Base-by-base conservation (phyloP, 108 stramenopile genomes). In the Conticribra guillardii region DNA sequence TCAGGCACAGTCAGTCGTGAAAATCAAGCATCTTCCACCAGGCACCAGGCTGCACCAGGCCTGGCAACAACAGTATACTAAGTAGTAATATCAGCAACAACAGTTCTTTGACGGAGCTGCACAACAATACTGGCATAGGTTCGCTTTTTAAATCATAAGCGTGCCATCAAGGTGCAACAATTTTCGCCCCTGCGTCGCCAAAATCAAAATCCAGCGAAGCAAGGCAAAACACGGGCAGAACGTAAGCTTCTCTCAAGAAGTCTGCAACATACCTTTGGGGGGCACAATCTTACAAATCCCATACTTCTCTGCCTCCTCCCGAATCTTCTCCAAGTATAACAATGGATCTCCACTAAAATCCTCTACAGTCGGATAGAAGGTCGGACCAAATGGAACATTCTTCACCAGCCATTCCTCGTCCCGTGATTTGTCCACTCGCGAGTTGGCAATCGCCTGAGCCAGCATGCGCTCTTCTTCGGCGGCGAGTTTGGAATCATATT, bases 261-360 rank as follows among this genome's bases (percentile, higher is more conserved):
- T 31, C 47, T 52, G 27, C 37, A 16, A 31, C 48, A 64, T 96
- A 34, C 96, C 98, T 32, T 78, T 62, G 1, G 99, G 99, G 54
- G 99, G 99, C 0, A 98, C 96, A 59, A 99, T 98, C 78, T 96
- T 98, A 70, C 86, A 89, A 70, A 99, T 97, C 61, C 99, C 99
- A 71, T 90, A 96, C 37, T 63, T 49, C 78, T 96, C 91, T 18
- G 97, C 99, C 44, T 82, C 81, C 9, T 82, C 76, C 34, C 91
- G 64, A 69, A 99, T 96, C 49, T 86, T 96, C 32, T 89, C 84
- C 50, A 98, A 87, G 76, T 93, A 98, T 27, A 84, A 67, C 53
- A 95, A 74, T 5, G 94, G 91, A 69, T 92, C 89, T 22, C 84
- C 95, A 47, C 79, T 75, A 68, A 96, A 94, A 18, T 95, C 94